These are phyloP conservation scores for Cicer bijugum DNA, from an alignment of 306 rosid species.

Conservation along the genomic window DNA sequence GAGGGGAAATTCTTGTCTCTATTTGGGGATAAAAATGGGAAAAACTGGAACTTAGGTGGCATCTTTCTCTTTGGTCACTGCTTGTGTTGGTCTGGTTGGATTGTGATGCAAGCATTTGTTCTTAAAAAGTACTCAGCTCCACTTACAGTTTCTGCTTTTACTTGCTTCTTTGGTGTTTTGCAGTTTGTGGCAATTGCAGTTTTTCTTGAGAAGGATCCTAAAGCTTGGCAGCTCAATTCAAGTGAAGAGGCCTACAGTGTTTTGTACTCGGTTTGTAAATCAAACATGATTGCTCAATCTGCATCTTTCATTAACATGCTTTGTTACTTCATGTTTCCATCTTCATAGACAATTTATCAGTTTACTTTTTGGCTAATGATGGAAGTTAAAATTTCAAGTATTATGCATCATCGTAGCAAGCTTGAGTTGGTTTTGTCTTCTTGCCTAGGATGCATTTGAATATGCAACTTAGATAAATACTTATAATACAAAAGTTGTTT, in stretches of 20 bases:
- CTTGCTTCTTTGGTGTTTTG: conserved; percentile 60
- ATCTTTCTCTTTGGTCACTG: conserved; percentile 64
- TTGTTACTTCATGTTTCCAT: conserved; percentile 29
- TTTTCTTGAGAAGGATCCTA: conserved; percentile 46
- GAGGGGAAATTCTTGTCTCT: conserved; percentile 38
- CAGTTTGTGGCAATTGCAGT: conserved; percentile 55
- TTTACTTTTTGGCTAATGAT: conserved; percentile 1
- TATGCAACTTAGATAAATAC: too few relatives aligned
- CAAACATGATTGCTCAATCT: conserved; percentile 23
- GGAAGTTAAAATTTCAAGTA: conserved; percentile 3
- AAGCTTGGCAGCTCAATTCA: conserved; percentile 61
- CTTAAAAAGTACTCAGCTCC: conserved; percentile 54
- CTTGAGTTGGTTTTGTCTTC: conserved; percentile 1
- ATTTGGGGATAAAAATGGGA: conserved; percentile 52
- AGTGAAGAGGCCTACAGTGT: conserved; percentile 49
- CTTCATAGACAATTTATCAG: conserved; percentile 8
- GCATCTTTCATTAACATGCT: conserved; percentile 29
- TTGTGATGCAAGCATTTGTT: conserved; percentile 62
- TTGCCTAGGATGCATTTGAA: not conserved
- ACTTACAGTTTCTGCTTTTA: conserved; percentile 55
- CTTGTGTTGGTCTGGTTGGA: conserved; percentile 74
- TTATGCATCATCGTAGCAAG: not conserved
- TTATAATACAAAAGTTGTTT: too few relatives aligned
- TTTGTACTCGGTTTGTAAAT: conserved; percentile 63
- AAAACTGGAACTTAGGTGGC: conserved; percentile 74